Percentiles rank a stretch among this genome's conserved stretches.
Conservation (phyloP, 129 eudicot genomes). For the Escallonia rubra region DNA sequence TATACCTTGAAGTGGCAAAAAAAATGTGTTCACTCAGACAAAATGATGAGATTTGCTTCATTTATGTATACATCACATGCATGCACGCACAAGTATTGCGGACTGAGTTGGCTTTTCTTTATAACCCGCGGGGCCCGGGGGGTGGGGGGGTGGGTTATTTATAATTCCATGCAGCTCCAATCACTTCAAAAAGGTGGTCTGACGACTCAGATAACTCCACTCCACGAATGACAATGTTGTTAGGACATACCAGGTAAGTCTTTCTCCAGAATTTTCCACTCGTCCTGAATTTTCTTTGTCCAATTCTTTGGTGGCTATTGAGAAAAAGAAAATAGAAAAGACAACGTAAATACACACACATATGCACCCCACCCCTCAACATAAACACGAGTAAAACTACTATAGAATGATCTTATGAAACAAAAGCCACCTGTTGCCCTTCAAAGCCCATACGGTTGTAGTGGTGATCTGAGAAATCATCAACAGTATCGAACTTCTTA, state of each 20-base stretch:
- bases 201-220: too few species aligned
- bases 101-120: too few species aligned
- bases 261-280: slow-evolving; percentile 73
- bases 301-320: slow-evolving; percentile 54
- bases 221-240: too few species aligned
- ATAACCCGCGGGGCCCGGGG: too few species aligned
- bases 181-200: too few species aligned
- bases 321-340: slow-evolving; percentile 1
- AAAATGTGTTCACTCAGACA: too few species aligned
- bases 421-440: slow-evolving; percentile 38
- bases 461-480: slow-evolving; percentile 63
- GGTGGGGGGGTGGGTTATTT: too few species aligned
- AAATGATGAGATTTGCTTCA: too few species aligned
- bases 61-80: too few species aligned
- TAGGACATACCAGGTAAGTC: slow-evolving; percentile 54
- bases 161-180: too few species aligned
- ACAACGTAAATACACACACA: neutral
- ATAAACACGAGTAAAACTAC: neutral
- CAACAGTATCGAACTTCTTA: slow-evolving; percentile 56
- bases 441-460: slow-evolving; percentile 24
- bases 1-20: neutral
- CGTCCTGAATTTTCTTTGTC: slow-evolving; percentile 73
- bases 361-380: too few species aligned
- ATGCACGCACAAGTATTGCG: too few species aligned
- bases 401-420: neutral